phyloP scores from a whole-genome alignment of 2,329 filamentous ascomycete genomes.

The Ophiostoma novo-ulmi region DNA sequence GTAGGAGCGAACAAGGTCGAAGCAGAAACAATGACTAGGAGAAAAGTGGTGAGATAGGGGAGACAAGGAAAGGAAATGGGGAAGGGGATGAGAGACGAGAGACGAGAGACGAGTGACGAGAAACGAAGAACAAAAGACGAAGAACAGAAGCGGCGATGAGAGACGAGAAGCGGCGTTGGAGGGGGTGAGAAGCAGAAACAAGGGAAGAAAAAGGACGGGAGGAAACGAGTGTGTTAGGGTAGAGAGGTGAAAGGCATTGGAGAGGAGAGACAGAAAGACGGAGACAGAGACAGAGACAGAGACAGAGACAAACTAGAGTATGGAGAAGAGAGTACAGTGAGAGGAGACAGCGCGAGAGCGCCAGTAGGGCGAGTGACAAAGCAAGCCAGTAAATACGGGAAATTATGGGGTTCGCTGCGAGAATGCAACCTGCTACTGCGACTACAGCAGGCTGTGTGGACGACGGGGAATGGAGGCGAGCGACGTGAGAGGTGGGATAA shows the following conservation, averaged over 20 bases:
- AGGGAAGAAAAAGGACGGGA: slow-evolving; percentile 6
- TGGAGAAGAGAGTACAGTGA: not conserved
- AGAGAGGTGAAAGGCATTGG: not conserved
- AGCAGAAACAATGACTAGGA: not conserved
- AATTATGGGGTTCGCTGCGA: slow-evolving; percentile 12
- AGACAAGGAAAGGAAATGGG: not conserved
- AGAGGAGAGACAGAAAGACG: not conserved
- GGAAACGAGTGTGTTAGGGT: slow-evolving; percentile 10
- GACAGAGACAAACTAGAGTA: not conserved
- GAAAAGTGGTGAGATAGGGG: not conserved
- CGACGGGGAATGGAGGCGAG: slow-evolving; percentile 1
- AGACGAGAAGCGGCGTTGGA: slow-evolving; percentile 6
- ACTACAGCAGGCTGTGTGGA: slow-evolving; percentile 13
- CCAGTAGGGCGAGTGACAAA: slow-evolving; percentile 11
- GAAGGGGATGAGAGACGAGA: not conserved
- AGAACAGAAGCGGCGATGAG: slow-evolving; percentile 7
- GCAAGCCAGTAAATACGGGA: slow-evolving; percentile 10
- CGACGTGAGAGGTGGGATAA: slow-evolving; percentile 7
- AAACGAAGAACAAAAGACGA: not conserved
- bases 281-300: not conserved
- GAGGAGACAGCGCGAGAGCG: not conserved
- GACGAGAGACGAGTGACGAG: not conserved
- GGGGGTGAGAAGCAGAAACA: slow-evolving; percentile 13
- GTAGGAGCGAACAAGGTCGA: not conserved
- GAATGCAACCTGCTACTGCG: slow-evolving; percentile 10